Percentiles rank a stretch among this genome's conserved stretches.
phyloP scores from a whole-genome alignment of 805 yeast genomes.

The Saccharomycopsis capsularis region DNA sequence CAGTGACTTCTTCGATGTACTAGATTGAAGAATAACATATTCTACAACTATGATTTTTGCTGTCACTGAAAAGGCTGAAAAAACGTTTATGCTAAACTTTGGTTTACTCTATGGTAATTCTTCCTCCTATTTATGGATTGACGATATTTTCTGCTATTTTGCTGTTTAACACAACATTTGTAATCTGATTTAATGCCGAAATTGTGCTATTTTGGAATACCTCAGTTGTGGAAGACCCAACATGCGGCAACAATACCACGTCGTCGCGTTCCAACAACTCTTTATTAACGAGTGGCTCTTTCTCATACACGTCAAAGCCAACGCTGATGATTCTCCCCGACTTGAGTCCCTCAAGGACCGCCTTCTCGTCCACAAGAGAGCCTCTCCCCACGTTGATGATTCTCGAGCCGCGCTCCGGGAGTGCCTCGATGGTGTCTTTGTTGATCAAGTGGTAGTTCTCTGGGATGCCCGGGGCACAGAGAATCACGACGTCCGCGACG shows the following conservation, averaged over 20 bases:
- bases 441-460: slow-evolving; percentile 45
- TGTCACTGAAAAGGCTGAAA: too few relatives aligned
- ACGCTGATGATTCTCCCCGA: slow-evolving; percentile 44
- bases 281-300: slow-evolving; percentile 41
- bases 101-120: not conserved
- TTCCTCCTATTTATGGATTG: not conserved
- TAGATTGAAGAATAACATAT: too few relatives aligned
- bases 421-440: slow-evolving; percentile 32
- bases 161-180: slow-evolving; percentile 31
- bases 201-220: slow-evolving; percentile 39
- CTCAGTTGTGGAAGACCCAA: slow-evolving; percentile 50
- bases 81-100: too few relatives aligned
- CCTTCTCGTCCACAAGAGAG: slow-evolving; percentile 43
- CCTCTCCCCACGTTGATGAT: slow-evolving; percentile 61
- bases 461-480: slow-evolving; percentile 52
- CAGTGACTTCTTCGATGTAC: not conserved
- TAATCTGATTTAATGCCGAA: slow-evolving; percentile 39
- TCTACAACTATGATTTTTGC: too few relatives aligned
- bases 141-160: not conserved
- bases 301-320: slow-evolving; percentile 54
- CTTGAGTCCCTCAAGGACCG: slow-evolving; percentile 36
- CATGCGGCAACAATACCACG: slow-evolving; percentile 52
- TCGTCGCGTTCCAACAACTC: slow-evolving; percentile 31
- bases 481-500: slow-evolving; percentile 44
- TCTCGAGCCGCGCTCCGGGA: slow-evolving; percentile 35